Percentiles rank a stretch among this genome's conserved stretches.
Evolutionary conservation across 2,329 filamentous ascomycete genomes (phyloP).

Genomic region (Arthrobotrys megalospora): DNA sequence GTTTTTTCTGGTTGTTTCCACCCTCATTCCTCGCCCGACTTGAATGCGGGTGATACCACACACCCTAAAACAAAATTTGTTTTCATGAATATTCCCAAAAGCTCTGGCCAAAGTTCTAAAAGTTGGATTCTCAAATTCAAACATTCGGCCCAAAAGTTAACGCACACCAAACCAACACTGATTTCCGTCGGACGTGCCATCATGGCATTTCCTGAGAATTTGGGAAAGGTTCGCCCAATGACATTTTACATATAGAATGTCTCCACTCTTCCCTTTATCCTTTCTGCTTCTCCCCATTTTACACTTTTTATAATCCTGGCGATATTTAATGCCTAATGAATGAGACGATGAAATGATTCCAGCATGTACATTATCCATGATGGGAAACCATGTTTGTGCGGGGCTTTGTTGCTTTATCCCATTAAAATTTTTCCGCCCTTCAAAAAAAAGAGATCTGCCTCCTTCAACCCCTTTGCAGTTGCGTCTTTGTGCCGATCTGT

Average conservation of each 20-base stretch:
- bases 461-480: constrained; percentile 20
- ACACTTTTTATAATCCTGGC: constrained; percentile 38
- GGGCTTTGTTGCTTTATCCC: constrained; percentile 26
- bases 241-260: constrained; percentile 47
- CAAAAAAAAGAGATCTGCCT: constrained; percentile 41
- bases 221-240: constrained; percentile 29
- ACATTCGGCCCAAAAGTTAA: constrained; percentile 35
- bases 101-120: constrained; percentile 32
- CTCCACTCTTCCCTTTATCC: constrained; percentile 15
- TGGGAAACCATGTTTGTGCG: constrained; percentile 34
- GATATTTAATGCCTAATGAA: constrained; percentile 58
- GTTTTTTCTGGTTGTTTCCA: constrained; percentile 7
- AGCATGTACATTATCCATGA: constrained; percentile 56
- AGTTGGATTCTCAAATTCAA: constrained; percentile 49
- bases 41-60: neutral
- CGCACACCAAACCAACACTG: constrained; percentile 3
- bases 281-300: constrained; percentile 9
- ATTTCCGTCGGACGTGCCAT: constrained; percentile 23
- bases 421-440: constrained; percentile 26
- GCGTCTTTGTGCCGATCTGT: constrained; percentile 42
- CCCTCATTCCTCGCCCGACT: neutral
- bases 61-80: constrained; percentile 17
- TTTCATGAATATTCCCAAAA: constrained; percentile 16
- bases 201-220: constrained; percentile 6
- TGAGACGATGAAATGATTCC: constrained; percentile 41